Conservation (phyloP, 2,329 filamentous ascomycete species). For the Penicillium corylophilum region DNA sequence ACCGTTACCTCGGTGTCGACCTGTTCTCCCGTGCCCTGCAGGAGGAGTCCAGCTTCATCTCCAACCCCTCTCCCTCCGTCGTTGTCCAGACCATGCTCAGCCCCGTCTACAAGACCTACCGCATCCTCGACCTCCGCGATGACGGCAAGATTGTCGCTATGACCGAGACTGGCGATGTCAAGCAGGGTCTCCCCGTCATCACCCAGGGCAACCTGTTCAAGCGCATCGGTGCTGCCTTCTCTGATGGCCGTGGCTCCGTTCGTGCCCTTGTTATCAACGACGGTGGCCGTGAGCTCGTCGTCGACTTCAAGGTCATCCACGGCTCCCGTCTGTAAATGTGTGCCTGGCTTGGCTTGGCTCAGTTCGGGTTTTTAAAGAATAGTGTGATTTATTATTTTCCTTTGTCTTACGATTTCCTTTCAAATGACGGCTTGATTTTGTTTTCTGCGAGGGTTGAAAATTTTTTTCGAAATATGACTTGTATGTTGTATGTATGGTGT, state of each 20-base stretch:
- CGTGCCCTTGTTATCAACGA: constrained; percentile 96
- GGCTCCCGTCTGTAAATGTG: constrained; percentile 60
- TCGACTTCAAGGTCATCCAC: constrained; percentile 99
- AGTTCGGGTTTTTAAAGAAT: constrained; percentile 6
- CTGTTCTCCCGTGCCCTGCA: constrained; percentile 99
- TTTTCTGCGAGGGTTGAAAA: constrained; percentile 16
- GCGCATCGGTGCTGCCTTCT: constrained; percentile 80
- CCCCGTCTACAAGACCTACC: constrained; percentile 99
- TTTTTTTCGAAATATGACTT: constrained; percentile 11
- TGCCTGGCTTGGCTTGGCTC: constrained; percentile 8
- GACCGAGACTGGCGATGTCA: constrained; percentile 98
- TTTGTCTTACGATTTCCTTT: constrained; percentile 27
- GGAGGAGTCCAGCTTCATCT: constrained; percentile 97
- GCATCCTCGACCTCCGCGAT: constrained; percentile 93
- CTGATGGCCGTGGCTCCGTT: constrained; percentile 88
- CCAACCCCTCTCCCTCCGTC: constrained; percentile 93
- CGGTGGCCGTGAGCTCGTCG: constrained; percentile 86
- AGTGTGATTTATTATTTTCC: constrained; percentile 24
- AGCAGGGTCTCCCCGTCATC: constrained; percentile 89
- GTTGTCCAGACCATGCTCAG: constrained; percentile 99
- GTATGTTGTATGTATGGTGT: neutral
- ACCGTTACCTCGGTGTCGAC: constrained; percentile 99
- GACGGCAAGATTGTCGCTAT: constrained; percentile 83
- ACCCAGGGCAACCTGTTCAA: constrained; percentile 88
- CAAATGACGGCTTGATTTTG: constrained; percentile 13